phyloP scores from a whole-genome alignment of 306 rosid species.

The Cicer chorassanicum region DNA sequence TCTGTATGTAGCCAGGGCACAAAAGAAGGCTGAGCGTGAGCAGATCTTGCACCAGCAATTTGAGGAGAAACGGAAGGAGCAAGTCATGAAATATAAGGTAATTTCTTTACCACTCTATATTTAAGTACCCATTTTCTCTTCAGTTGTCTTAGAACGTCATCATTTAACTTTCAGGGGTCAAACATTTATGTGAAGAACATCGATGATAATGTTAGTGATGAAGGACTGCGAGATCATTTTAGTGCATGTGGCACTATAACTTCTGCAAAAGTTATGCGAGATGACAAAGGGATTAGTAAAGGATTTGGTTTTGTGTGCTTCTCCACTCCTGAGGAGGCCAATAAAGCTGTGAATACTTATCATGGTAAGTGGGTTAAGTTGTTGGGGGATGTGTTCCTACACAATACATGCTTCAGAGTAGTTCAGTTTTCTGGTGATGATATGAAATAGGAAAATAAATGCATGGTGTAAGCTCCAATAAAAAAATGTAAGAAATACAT shows the following conservation, averaged over 20 bases:
- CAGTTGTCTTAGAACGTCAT: conserved; percentile 32
- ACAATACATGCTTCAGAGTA: conserved; percentile 8
- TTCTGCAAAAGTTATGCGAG: conserved; percentile 81
- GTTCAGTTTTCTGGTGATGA: not conserved
- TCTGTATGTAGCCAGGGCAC: conserved; percentile 88
- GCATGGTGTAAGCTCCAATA: conserved; percentile 23
- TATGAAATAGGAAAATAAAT: conserved; percentile 39
- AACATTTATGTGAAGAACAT: conserved; percentile 91
- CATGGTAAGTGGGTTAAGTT: conserved; percentile 62
- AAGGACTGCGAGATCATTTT: conserved; percentile 68
- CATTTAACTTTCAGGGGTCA: conserved; percentile 62
- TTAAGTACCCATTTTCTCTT: conserved; percentile 18
- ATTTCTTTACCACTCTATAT: conserved; percentile 21
- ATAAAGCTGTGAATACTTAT: conserved; percentile 77
- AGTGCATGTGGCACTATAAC: conserved; percentile 79
- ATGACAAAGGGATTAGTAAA: conserved; percentile 75
- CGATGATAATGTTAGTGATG: conserved; percentile 71
- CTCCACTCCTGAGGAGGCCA: conserved; percentile 86
- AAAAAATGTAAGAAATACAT: not conserved
- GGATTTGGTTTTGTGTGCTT: conserved; percentile 95
- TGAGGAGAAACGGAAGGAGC: conserved; percentile 85
- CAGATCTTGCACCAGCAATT: conserved; percentile 66
- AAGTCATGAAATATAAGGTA: conserved; percentile 69
- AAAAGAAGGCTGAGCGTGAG: conserved; percentile 84
- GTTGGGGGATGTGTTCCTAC: not conserved